Base-by-base conservation (phyloP, 257 asterid species). In the Petunia axillaris region DNA sequence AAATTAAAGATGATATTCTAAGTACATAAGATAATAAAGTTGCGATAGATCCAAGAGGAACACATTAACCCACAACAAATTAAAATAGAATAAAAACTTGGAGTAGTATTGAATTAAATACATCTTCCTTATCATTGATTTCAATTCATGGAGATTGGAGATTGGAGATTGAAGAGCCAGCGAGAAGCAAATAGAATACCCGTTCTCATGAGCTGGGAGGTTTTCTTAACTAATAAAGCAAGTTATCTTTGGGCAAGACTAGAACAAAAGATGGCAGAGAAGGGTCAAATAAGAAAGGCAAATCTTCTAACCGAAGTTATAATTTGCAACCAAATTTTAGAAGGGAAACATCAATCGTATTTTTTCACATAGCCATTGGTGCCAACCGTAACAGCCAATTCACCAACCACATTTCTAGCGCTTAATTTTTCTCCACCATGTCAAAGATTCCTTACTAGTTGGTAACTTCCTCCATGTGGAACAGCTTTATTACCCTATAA, bases 361-460 rank as follows among this genome's bases (percentile, higher is more conserved):
- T 0, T 16, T 68, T 68, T 67, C 75, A 67, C 75, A 67, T 2
- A 67, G 6, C 0, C 1, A 66, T 41, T 0, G 75, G 7, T 8
- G 39, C 39, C 39, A 67, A n/a, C 39, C 36, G 35, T 43, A 43
- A 67, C 76, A 7, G 54, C 54, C 75, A 67, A n/a, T 67, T 67
- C 1, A 36, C 52, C 37, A 3, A 15, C 62, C 59, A 13, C 13
- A 54, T 3, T 13, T 25, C 25, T 25, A 25, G 25, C 25, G 25
- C 25, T 25, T 25, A 25, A 25, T 25, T 25, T 25, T 14, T 40
- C 1, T 40, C 50, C 15, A 65, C 50, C 2, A 40, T 14, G 35
- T 65, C 53, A 65, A 65, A 3, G 13, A 65, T 39, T 14, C 39
- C 36, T 65, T 36, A 40, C 9, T 1, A 2, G 35, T 55, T 55